Evolutionary conservation across 805 yeast genomes (phyloP), one percentile per base, ranked within the genome.

Genomic region (Naumovozyma castellii): DNA sequence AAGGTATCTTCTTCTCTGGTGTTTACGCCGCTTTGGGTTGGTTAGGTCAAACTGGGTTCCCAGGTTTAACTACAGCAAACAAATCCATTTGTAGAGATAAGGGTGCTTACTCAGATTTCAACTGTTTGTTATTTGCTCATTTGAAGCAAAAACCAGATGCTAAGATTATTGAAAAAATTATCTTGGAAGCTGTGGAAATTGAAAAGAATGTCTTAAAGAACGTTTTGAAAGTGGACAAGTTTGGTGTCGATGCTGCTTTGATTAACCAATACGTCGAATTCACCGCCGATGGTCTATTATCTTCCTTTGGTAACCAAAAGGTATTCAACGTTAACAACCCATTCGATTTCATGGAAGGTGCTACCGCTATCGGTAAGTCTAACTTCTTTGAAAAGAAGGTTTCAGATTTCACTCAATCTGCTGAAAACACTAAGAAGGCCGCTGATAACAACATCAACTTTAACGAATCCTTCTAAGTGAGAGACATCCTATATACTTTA

Each of bases 341-440:
- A 65, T 90, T 88, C 64, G 97, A 88, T 65, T 90, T 88, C 62
- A 90, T 90, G 97, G 98, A 90, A 72, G 86, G 86, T 72, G 85
- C 86, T 56, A 86, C 97, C 12, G 76, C 90, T 53, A 92, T 96
- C 43, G 97, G 97, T 67, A 90, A 90, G 76, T 87, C 97, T 54
- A 90, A 88, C 74, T 90, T 90, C 77, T 90, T 90, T 61, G 97
- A 90, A 74, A 90, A 90, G 77, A 83, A 96, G 69, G 97, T 90
- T 42, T 82, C 95, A 43, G 97, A 90, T 67, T 88, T 88, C 72
- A 97, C 88, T 69, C 90, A 88, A 72, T 12, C 32, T 14, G 97
- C 94, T 51, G 71, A 73, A 49, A 62, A 75, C 40, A 65, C 68
- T 52, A 73, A 76, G 53, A 61, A 69, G 46, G 67, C 65, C 43